A percentile compares a stretch with the other conserved stretches of the same genome.
These are phyloP conservation scores for Closterium sp. DNA, from an alignment of 139 green algal species.

Conservation along the genomic window DNA sequence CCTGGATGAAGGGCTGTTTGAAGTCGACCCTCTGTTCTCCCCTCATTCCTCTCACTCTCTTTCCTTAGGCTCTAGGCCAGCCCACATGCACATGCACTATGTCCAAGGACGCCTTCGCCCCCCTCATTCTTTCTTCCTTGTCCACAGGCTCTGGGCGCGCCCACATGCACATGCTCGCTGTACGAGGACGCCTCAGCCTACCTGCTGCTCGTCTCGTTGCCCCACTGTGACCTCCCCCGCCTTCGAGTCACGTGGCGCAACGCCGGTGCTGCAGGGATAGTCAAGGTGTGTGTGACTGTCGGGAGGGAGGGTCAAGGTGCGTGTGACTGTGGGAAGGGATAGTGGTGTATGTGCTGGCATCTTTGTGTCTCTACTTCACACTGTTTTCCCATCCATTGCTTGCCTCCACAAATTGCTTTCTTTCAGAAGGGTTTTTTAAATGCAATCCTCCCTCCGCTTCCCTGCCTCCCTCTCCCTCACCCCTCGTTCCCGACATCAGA, in stretches of 20 bases:
- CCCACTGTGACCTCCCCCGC: background rate
- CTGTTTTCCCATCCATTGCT: no score
- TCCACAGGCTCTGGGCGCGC: no score
- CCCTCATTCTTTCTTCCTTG: no score
- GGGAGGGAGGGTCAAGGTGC: background rate
- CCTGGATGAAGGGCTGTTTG: no score
- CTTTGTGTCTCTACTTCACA: no score
- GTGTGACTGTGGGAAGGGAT: no score
- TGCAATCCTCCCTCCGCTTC: no score
- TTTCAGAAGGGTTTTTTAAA: no score
- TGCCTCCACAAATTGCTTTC: no score
- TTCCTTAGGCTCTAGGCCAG: background rate
- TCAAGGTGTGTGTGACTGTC: slow-evolving; percentile 1
- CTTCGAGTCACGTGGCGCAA: slow-evolving; percentile 20
- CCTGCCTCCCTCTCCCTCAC: background rate
- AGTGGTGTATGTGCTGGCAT: no score
- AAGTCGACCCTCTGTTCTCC: no score
- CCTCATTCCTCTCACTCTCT: background rate
- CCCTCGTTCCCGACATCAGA: background rate
- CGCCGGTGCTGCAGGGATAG: background rate
- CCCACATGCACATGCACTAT: background rate
- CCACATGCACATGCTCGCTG: background rate
- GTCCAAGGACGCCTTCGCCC: background rate
- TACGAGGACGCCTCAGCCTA: slow-evolving; percentile 10
- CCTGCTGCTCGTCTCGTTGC: slow-evolving; percentile 9